phyloP scores from a whole-genome alignment of 768 basidiomycete species.

The Mycena sanguinolenta region DNA sequence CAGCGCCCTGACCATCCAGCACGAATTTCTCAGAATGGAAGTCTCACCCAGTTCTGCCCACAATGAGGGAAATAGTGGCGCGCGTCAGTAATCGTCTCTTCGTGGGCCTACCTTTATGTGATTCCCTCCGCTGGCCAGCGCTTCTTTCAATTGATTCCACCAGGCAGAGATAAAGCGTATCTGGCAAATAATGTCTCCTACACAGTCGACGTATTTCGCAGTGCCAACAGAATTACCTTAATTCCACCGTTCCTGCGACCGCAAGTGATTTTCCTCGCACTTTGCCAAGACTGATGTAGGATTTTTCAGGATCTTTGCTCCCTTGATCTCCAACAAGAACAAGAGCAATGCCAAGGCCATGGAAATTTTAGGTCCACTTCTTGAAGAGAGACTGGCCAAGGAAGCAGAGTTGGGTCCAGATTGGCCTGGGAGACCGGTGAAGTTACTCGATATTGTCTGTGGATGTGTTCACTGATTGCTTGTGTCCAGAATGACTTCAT shows the following conservation, averaged over 20 bases:
- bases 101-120: constrained; percentile 45
- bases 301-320: constrained; percentile 12
- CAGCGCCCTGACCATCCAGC: too few relatives aligned
- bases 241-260: constrained; percentile 24
- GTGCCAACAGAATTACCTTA: background rate
- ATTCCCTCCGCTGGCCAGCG: too few relatives aligned
- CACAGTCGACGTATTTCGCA: constrained; percentile 18
- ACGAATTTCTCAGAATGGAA: constrained; percentile 41
- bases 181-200: constrained; percentile 27
- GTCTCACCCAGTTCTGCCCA: constrained; percentile 21
- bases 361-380: constrained; percentile 1
- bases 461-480: too few relatives aligned
- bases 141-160: background rate
- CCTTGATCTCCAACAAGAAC: constrained; percentile 10
- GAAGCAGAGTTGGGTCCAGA: constrained; percentile 23
- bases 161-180: constrained; percentile 35
- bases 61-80: constrained; percentile 38
- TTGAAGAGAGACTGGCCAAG: constrained; percentile 18
- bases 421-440: constrained; percentile 27
- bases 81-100: constrained; percentile 43
- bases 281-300: background rate
- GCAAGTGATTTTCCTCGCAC: background rate
- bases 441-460: background rate
- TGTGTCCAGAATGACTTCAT: constrained; percentile 45
- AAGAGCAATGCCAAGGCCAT: constrained; percentile 8